These are phyloP conservation scores for Mycena galericulata DNA, from an alignment of 768 basidiomycete species.

Conservation along the genomic window DNA sequence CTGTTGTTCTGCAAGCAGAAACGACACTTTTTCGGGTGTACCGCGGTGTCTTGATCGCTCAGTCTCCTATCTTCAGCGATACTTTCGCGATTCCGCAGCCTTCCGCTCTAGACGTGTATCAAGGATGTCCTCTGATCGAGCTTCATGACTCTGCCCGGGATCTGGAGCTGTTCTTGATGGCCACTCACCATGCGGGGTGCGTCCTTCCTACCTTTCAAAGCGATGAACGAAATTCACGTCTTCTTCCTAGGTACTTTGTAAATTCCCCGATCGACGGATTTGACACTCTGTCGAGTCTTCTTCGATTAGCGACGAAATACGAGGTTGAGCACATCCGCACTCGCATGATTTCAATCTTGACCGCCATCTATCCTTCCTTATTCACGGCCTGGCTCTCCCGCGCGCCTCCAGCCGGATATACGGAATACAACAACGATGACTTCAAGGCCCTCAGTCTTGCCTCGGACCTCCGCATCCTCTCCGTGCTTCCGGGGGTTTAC, in stretches of 20 bases:
- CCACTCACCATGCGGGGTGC: not conserved
- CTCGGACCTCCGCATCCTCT: not conserved
- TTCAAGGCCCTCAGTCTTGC: slow-evolving; percentile 6
- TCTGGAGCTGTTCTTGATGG: not conserved
- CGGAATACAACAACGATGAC: not conserved
- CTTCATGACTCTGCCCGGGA: slow-evolving; percentile 3
- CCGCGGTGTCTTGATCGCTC: slow-evolving; percentile 9
- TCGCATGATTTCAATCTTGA: slow-evolving; percentile 10
- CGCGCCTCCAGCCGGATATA: not conserved
- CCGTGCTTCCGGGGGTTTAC: not conserved
- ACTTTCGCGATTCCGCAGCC: slow-evolving; percentile 19
- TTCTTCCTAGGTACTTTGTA: not conserved
- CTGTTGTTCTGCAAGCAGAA: not conserved
- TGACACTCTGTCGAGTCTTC: not conserved
- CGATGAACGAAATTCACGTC: not conserved
- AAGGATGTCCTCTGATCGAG: not conserved
- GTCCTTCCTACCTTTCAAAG: not conserved
- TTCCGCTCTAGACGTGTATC: not conserved
- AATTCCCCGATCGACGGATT: not conserved
- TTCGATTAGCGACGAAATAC: slow-evolving; percentile 1
- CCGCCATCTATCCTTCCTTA: not conserved
- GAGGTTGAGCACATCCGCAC: not conserved
- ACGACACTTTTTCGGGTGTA: slow-evolving; percentile 12
- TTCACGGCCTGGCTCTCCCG: not conserved
- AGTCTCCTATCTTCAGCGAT: slow-evolving; percentile 14